Evolutionary conservation across 768 basidiomycete species (phyloP).

Genomic region (Suillus alpinus): DNA sequence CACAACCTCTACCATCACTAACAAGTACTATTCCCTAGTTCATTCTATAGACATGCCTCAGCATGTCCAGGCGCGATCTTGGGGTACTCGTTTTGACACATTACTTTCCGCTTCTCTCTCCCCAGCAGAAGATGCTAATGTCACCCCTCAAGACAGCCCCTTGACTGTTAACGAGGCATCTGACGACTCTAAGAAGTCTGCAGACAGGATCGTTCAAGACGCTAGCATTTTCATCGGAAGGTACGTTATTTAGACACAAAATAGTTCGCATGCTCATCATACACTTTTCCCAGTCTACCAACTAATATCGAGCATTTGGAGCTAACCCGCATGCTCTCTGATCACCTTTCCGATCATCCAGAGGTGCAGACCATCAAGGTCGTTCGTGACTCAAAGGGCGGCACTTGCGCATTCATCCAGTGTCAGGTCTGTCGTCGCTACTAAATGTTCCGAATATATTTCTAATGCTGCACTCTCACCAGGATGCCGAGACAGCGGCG

Average conservation of each 20-base stretch:
- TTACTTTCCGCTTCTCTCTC: slow-evolving; percentile 50
- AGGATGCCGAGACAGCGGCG: slow-evolving; percentile 60
- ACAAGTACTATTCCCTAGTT: slow-evolving; percentile 19
- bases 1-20: slow-evolving; percentile 2
- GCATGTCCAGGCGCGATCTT: slow-evolving; percentile 46
- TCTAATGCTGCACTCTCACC: slow-evolving; percentile 2
- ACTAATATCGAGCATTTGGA: slow-evolving; percentile 63
- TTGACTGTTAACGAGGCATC: background rate
- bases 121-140: slow-evolving; percentile 28
- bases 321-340: slow-evolving; percentile 55
- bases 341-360: slow-evolving; percentile 65
- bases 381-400: slow-evolving; percentile 72
- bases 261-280: slow-evolving; percentile 8
- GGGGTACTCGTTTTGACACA: slow-evolving; percentile 75
- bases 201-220: slow-evolving; percentile 60
- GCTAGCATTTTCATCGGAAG: slow-evolving; percentile 86
- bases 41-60: slow-evolving; percentile 38
- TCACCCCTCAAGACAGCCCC: slow-evolving; percentile 13
- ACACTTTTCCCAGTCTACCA: slow-evolving; percentile 52
- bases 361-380: slow-evolving; percentile 68
- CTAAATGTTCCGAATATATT: background rate
- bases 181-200: slow-evolving; percentile 31
- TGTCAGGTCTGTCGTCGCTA: slow-evolving; percentile 56
- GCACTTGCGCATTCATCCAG: slow-evolving; percentile 83
- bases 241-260: slow-evolving; percentile 33